Base-by-base conservation (phyloP, 75 land plant genomes). In the Selaginella moellendorffii region DNA sequence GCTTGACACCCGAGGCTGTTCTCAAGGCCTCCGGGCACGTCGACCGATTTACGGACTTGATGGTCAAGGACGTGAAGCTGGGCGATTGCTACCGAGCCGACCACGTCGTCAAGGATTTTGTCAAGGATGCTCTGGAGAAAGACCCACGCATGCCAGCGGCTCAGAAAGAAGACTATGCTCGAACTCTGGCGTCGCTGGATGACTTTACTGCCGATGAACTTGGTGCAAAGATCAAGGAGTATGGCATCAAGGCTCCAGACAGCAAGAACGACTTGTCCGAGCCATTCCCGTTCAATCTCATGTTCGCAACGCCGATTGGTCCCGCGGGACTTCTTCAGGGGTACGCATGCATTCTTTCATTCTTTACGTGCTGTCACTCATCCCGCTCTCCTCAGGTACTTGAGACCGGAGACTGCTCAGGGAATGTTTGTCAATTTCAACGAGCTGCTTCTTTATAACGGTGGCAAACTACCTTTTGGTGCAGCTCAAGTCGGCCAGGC, bases 21-120 rank as follows among this genome's bases (percentile, higher is more conserved):
- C 72, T 92, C 53, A 92, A 88, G 67, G 97, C 97, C 26, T 92
- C 97, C 19, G 97, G 97, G 9, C 97, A 92, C 68, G 97, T 92
- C 23, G 97, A 92, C 53, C 87, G 85, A 68, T 87, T 92, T 69
- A 88, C 93, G 12, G 93, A 92, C 63, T 80, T 88, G 14, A 87
- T 92, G 93, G 93, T 92, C 28, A 92, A 92, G 77, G 97, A 92
- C 74, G 89, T 81, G 65, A 85, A 81, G 66, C 77, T 84, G 25
- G 93, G 97, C 0, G 66, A 72, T 12, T 92, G 97, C 54, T 83
- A 77, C 52, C 72, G 93, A 17, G 93, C 93, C 0, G 97, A 92
- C 73, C 97, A 92, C 68, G 64, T 92, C 64, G 74, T 92, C 12
- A 88, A 92, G 73, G 86, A 92, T 64, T 88, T 71, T 52, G 78